Base-by-base conservation (phyloP, 345 rosid species). In the Brassica napus region DNA sequence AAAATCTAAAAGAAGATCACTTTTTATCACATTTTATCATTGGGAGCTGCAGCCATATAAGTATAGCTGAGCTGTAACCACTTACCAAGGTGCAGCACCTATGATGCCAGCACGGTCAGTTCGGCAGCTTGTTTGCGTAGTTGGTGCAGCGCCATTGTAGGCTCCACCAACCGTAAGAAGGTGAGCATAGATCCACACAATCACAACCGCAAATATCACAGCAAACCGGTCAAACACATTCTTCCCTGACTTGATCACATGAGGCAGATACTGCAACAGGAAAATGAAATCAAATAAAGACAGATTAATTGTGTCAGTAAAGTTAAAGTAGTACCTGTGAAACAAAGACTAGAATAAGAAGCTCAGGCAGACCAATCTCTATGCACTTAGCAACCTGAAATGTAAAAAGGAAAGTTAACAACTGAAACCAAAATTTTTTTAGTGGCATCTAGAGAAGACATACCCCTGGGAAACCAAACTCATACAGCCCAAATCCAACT, bases 401-500 rank as follows among this genome's bases (percentile, higher is more conserved):
- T 74, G 35, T 73, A 71, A 73, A 49, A 28, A 7, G 39, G 30
- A 65, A 72, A 0, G 49, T 74, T 49, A 84, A 44, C 58, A 18
- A 18, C 21, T 18, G 0, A 0, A 18, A 18, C 1, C 21, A 18
- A 18, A 1, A 18, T 18, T 0, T 18, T 18, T 18, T 18, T 1
- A 18, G 70, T 44, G 76, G 35, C 66, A 23, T 34, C 1, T 73
- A 75, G 59, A 60, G 69, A 42, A 80, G 67, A 78, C 90, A 83
- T 87, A 93, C 98, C 89, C 98, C 97, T 0, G 98, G 97, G 75
- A 93, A 95, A 75, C 98, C 97, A 80, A 93, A 82, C 89, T 93
- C 97, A 37, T 91, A 93, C 15, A 93, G 92, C 74, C 99, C 98
- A 81, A 95, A 95, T 73, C 98, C 99, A 77, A 85, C 92, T n/a